Evolutionary conservation across 2,329 filamentous ascomycete genomes (phyloP).

Genomic region (Endothia cerciana): DNA sequence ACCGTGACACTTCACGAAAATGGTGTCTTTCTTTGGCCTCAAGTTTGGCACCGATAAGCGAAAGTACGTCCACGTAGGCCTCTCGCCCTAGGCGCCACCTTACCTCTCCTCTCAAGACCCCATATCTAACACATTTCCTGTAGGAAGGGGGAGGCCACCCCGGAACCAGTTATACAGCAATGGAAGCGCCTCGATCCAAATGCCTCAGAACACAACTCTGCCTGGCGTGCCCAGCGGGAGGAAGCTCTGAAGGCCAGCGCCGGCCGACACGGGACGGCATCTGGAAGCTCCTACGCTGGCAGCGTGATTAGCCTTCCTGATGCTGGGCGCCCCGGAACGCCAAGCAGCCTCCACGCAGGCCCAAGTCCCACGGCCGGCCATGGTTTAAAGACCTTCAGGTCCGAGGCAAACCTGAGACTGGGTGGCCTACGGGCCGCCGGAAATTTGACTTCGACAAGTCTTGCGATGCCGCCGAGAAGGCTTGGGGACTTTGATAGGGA

Average conservation of each 20-base stretch:
- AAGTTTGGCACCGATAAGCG: conserved; percentile 61
- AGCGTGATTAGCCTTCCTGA: conserved; percentile 16
- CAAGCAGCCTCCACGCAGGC: conserved; percentile 11
- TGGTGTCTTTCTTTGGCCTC: conserved; percentile 65
- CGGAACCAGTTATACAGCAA: conserved; percentile 20
- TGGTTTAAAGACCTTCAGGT: conserved; percentile 41
- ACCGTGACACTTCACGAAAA: conserved; percentile 34
- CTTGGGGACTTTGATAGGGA: neutral
- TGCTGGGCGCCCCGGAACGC: conserved; percentile 8
- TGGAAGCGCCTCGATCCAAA: conserved; percentile 15
- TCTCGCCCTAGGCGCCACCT: neutral
- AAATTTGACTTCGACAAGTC: conserved; percentile 38
- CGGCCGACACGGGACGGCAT: conserved; percentile 14
- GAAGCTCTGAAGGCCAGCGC: conserved; percentile 17
- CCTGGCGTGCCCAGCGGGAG: conserved; percentile 28
- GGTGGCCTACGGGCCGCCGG: conserved; percentile 40
- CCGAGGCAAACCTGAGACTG: conserved; percentile 42
- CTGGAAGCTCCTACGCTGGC: conserved; percentile 30
- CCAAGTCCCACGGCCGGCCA: conserved; percentile 25
- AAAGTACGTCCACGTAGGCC: conserved; percentile 48
- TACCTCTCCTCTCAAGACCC: neutral
- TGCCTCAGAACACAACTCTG: conserved; percentile 3
- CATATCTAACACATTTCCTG: conserved; percentile 13
- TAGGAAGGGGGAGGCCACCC: conserved; percentile 22
- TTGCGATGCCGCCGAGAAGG: conserved; percentile 18